A percentile compares a stretch with the other conserved stretches of the same genome.
phyloP scores from a whole-genome alignment of 306 rosid species.

The Quercus berberidifolia region DNA sequence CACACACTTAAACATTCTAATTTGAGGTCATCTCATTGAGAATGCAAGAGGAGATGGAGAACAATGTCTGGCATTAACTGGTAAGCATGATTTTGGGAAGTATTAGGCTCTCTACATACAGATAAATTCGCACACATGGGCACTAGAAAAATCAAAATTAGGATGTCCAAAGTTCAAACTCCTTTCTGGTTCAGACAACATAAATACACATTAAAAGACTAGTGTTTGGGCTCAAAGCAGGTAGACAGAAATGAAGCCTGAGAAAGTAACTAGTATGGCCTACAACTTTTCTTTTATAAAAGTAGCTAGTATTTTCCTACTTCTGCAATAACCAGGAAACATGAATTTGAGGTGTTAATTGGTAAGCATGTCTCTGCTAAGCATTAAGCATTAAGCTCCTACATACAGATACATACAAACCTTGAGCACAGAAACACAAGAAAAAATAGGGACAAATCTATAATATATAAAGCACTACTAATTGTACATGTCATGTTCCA shows the following conservation, averaged over 20 bases:
- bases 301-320: too few species aligned
- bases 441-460: background rate
- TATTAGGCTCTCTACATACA: too few species aligned
- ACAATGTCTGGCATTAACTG: too few species aligned
- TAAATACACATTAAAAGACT: background rate
- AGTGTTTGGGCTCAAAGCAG: background rate
- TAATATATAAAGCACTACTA: slow-evolving; percentile 12
- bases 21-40: too few species aligned
- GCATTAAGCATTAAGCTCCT: background rate
- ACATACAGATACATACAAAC: background rate
- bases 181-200: background rate
- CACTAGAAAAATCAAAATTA: too few species aligned
- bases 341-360: background rate
- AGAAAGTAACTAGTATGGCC: background rate
- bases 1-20: background rate
- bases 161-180: background rate
- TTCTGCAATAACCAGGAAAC: too few species aligned
- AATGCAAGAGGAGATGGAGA: too few species aligned
- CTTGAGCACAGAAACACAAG: background rate
- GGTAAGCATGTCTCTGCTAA: background rate
- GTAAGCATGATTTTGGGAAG: too few species aligned
- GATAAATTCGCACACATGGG: too few species aligned
- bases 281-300: background rate
- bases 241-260: background rate
- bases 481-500: slow-evolving; percentile 35